A percentile compares a stretch with the other conserved stretches of the same genome.
Evolutionary conservation across 306 rosid species (phyloP).

Genomic region (Cicer arietinum): DNA sequence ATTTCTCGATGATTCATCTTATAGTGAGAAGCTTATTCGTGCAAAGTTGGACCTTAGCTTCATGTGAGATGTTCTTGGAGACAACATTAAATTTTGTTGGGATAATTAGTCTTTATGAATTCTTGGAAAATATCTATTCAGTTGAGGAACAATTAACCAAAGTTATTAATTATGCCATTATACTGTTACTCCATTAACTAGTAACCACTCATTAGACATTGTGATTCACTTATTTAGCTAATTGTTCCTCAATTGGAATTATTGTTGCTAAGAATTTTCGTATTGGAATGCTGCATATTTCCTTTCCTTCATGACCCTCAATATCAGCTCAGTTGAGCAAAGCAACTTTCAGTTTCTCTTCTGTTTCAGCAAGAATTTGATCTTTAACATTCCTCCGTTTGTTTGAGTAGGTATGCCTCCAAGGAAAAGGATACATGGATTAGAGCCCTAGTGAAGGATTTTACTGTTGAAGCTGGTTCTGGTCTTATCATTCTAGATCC

Average conservation of each 20-base stretch:
- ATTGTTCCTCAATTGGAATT: conserved; percentile 33
- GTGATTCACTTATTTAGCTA: conserved; percentile 21
- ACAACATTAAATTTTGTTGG: conserved; percentile 10
- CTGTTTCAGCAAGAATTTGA: conserved; percentile 14
- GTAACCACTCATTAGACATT: conserved; percentile 26
- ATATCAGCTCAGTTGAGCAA: neutral
- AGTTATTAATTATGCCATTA: conserved; percentile 8
- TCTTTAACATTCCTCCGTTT: conserved; percentile 33
- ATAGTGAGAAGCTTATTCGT: conserved; percentile 95
- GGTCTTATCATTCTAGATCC: conserved; percentile 94
- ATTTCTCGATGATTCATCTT: conserved; percentile 75
- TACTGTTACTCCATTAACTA: conserved; percentile 27
- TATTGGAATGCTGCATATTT: conserved; percentile 18
- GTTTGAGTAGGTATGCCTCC: conserved; percentile 83
- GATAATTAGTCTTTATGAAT: conserved; percentile 21
- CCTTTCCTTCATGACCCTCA: neutral
- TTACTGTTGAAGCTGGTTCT: conserved; percentile 94
- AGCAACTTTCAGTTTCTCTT: conserved; percentile 11
- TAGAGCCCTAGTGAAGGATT: conserved; percentile 92
- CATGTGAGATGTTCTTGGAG: conserved; percentile 67
- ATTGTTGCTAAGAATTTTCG: conserved; percentile 37
- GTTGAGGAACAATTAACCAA: conserved; percentile 25
- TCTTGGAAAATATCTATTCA: conserved; percentile 27
- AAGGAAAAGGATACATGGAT: conserved; percentile 96
- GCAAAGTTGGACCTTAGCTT: conserved; percentile 96